Base-by-base conservation (phyloP, 2,329 filamentous ascomycete species). In the Didymella keratinophila region DNA sequence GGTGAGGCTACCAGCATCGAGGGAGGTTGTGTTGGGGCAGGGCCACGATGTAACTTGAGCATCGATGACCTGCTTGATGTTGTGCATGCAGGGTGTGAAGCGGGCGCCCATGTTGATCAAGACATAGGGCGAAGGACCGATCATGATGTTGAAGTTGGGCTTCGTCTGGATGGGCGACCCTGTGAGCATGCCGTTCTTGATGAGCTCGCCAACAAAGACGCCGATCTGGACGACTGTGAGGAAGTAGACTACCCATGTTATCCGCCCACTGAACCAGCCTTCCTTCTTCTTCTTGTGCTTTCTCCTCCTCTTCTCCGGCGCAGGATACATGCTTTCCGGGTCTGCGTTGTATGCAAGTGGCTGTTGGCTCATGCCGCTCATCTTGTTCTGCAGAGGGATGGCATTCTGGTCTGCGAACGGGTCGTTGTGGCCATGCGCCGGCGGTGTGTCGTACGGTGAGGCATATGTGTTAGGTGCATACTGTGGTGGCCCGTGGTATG, bases 61-160 rank as follows among this genome's bases (percentile, higher is more conserved):
- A 56, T 86, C 82, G 70, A 89, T 88, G 34, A 93, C 82, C 45
- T 82, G 84, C 42, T 85, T 76, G 64, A 91, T 84, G 67, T 91
- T 92, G 80, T 94, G 93, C 95, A 99, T 99, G 78, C 95, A 99
- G 7, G 93, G 92, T 3, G 90, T 87, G 74, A 91, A 99, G 61
- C 95, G 89, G 39, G 93, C 92, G 58, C 95, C 95, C 92, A 99
- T 97, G 77, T 96, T 96, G 81, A 98, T 97, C 69, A 96, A 86
- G 23, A 98, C 87, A 67, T 92, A 92, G 1, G 89, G 86, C 5
- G 93, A 97, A 1, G 95, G 95, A 0, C 95, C 95, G 71, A 99
- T 97, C 92, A 99, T 97, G 58, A 91, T 90, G 79, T 98, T 99
- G 81, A 99, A 96, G 16, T 84, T 84, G 1, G 95, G 95, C 55